Evolutionary conservation across 2,329 filamentous ascomycete genomes (phyloP).

Genomic region (Diaporthe humulicola): DNA sequence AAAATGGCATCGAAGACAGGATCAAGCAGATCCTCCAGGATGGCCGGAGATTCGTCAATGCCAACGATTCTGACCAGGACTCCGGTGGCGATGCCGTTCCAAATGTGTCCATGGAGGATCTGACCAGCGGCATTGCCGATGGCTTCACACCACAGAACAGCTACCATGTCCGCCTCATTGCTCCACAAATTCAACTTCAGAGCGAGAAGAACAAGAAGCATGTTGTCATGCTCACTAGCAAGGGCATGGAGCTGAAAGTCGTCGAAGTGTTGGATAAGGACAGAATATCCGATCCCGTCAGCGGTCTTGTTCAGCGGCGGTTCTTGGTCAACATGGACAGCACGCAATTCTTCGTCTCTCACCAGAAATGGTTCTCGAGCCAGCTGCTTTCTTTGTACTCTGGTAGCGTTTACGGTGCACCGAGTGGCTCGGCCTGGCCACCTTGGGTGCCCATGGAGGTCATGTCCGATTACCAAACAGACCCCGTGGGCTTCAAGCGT

Average conservation of each 20-base stretch:
- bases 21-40: conserved; percentile 90
- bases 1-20: conserved; percentile 79
- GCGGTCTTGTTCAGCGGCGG: conserved; percentile 92
- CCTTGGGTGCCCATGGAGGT: conserved; percentile 99
- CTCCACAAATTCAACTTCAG: conserved; percentile 96
- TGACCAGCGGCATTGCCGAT: conserved; percentile 82
- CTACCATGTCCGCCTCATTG: conserved; percentile 94
- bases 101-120: conserved; percentile 68
- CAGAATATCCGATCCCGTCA: conserved; percentile 91
- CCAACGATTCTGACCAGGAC: conserved; percentile 65
- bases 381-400: conserved; percentile 93
- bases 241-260: conserved; percentile 98
- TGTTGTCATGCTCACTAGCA: conserved; percentile 95
- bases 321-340: conserved; percentile 98
- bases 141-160: conserved; percentile 93
- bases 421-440: conserved; percentile 89
- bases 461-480: conserved; percentile 95
- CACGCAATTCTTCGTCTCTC: conserved; percentile 97
- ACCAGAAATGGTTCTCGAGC: conserved; percentile 88
- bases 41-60: conserved; percentile 83
- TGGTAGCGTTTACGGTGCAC: conserved; percentile 90
- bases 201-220: conserved; percentile 98
- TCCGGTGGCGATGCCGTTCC: conserved; percentile 45
- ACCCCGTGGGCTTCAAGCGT: conserved; percentile 97
- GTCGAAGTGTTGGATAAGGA: conserved; percentile 98